Conservation (phyloP, 225 moss, liverwort and hornwort genomes). For the Pleurozium schreberi region DNA sequence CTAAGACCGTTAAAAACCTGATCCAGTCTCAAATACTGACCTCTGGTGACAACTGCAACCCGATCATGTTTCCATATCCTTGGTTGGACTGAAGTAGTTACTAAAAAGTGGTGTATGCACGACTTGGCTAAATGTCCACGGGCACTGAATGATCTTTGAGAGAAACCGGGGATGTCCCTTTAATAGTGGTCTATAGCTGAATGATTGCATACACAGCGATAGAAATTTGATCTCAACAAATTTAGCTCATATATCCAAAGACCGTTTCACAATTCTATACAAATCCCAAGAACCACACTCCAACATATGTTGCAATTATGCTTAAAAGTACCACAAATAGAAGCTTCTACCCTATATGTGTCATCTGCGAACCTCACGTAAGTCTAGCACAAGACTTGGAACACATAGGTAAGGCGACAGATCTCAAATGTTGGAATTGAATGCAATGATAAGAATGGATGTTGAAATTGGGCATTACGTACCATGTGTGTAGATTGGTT, state of each 20-base stretch:
- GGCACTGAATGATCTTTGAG: neutral
- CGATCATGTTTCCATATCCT: neutral
- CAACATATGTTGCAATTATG: neutral
- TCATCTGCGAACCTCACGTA: neutral
- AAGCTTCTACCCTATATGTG: neutral
- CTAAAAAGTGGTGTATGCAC: neutral
- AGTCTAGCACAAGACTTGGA: neutral
- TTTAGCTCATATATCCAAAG: neutral
- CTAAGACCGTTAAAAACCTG: neutral
- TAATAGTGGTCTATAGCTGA: neutral
- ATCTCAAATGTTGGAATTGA: neutral
- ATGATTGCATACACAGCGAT: neutral
- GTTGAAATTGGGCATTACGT: neutral
- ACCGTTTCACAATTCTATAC: neutral
- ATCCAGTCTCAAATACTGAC: neutral
- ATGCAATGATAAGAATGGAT: neutral
- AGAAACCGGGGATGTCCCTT: neutral
- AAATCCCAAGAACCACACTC: neutral
- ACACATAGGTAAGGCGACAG: neutral
- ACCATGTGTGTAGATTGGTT: slow-evolving; percentile 63
- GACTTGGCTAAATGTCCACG: neutral
- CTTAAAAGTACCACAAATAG: neutral
- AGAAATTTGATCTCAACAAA: neutral
- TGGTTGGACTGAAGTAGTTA: neutral
- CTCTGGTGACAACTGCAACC: neutral